Evolutionary conservation across 1,139 yeast species (phyloP).

Genomic region (Candida neerlandica): DNA sequence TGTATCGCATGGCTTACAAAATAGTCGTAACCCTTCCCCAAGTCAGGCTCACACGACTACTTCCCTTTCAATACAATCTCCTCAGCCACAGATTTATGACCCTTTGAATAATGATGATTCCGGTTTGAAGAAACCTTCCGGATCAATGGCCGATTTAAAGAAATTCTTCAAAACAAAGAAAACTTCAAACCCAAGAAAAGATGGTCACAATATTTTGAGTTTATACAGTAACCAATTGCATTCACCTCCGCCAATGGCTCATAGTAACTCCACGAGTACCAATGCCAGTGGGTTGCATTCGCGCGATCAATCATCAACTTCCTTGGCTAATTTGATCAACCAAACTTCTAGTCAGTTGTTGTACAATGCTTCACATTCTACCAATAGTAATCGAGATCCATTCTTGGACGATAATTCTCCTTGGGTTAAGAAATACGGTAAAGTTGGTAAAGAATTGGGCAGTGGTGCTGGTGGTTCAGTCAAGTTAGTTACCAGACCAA

Average conservation of each 20-base stretch:
- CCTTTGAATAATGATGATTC: constrained; percentile 28
- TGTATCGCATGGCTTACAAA: constrained; percentile 15
- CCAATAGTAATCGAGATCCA: constrained; percentile 36
- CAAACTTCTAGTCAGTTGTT: constrained; percentile 48
- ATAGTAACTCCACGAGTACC: not conserved
- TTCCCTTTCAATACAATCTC: constrained; percentile 10
- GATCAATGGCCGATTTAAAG: constrained; percentile 44
- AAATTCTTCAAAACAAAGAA: constrained; percentile 45
- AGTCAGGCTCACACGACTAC: constrained; percentile 10
- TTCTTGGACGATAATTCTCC: constrained; percentile 61
- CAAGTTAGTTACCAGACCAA: constrained; percentile 75
- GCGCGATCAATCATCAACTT: constrained; percentile 43
- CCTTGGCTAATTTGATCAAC: constrained; percentile 46
- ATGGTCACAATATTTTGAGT: constrained; percentile 13
- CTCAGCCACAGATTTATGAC: constrained; percentile 20
- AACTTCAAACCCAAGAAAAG: constrained; percentile 20
- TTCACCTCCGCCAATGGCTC: constrained; percentile 30
- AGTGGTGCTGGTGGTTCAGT: constrained; percentile 99
- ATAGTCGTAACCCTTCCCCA: constrained; percentile 9
- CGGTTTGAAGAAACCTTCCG: constrained; percentile 34
- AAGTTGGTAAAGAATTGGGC: constrained; percentile 86
- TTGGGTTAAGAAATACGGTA: constrained; percentile 82
- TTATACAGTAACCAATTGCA: constrained; percentile 31
- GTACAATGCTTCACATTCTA: constrained; percentile 38
- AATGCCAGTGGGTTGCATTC: constrained; percentile 21